Evolutionary conservation across 1,284 basidiomycete species (phyloP).

Genomic region (Boletus austroedulis): DNA sequence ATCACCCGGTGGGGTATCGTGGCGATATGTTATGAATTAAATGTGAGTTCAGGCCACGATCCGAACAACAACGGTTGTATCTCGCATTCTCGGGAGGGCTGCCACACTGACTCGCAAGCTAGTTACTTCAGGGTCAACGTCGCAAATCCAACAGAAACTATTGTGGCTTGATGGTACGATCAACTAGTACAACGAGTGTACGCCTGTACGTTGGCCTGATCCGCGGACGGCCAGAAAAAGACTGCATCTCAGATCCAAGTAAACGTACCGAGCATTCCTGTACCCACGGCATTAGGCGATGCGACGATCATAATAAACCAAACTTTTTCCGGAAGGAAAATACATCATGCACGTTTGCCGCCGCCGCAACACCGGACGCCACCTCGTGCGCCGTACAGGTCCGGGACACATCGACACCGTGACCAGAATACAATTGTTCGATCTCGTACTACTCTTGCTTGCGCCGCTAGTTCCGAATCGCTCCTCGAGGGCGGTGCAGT

Average conservation of each 20-base stretch:
- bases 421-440: background rate
- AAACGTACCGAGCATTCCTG: slow-evolving; percentile 1
- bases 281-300: slow-evolving; percentile 16
- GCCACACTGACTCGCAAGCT: background rate
- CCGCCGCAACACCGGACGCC: slow-evolving; percentile 9
- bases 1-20: background rate
- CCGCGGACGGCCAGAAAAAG: slow-evolving; percentile 28
- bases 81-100: slow-evolving; percentile 10
- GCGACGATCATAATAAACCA: slow-evolving; percentile 25
- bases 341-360: background rate
- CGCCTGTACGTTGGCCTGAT: slow-evolving; percentile 18
- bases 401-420: background rate
- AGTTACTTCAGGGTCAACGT: background rate
- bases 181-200: slow-evolving; percentile 3
- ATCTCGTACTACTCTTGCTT: background rate
- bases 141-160: slow-evolving; percentile 9
- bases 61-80: background rate
- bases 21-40: background rate
- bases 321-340: background rate
- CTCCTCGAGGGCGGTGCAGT: background rate
- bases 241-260: slow-evolving; percentile 23
- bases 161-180: background rate
- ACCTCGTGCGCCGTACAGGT: background rate
- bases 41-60: background rate
- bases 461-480: slow-evolving; percentile 14